phyloP scores from a whole-genome alignment of 2,329 filamentous ascomycete genomes.

The Pyrenochaeta sp. region DNA sequence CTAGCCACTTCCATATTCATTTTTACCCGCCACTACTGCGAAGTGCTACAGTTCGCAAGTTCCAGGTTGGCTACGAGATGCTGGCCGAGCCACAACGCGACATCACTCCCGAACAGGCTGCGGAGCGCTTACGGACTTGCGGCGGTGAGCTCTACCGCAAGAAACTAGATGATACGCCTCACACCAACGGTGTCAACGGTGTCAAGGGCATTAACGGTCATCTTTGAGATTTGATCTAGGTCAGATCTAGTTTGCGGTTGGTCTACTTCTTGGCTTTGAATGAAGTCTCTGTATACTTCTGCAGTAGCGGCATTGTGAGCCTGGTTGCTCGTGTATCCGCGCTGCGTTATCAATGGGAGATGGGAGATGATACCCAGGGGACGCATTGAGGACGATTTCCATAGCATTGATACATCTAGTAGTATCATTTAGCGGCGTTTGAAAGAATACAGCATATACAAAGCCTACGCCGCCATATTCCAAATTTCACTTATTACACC shows the following conservation, averaged over 20 bases:
- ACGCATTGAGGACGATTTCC: not conserved
- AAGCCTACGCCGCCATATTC: not conserved
- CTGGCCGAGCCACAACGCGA: slow-evolving; percentile 98
- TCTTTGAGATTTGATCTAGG: slow-evolving; percentile 5
- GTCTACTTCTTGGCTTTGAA: not conserved
- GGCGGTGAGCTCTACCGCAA: slow-evolving; percentile 87
- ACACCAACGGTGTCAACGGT: slow-evolving; percentile 27
- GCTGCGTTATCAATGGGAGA: not conserved
- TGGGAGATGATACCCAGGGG: not conserved
- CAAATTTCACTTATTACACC: not conserved
- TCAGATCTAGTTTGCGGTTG: not conserved
- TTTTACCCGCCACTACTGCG: slow-evolving; percentile 95
- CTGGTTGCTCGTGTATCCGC: not conserved
- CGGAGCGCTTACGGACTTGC: slow-evolving; percentile 76
- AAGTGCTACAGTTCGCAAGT: slow-evolving; percentile 94
- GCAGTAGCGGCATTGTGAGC: not conserved
- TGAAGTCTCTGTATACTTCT: not conserved
- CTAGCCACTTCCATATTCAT: slow-evolving; percentile 93
- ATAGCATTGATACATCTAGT: not conserved
- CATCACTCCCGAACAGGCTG: slow-evolving; percentile 96
- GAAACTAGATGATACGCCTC: slow-evolving; percentile 38
- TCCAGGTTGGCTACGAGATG: slow-evolving; percentile 94
- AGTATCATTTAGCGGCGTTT: not conserved
- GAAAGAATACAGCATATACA: not conserved
- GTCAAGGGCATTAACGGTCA: slow-evolving; percentile 23